Evolutionary conservation across 2,329 filamentous ascomycete species (phyloP).

Genomic region (Curvularia spicifera): DNA sequence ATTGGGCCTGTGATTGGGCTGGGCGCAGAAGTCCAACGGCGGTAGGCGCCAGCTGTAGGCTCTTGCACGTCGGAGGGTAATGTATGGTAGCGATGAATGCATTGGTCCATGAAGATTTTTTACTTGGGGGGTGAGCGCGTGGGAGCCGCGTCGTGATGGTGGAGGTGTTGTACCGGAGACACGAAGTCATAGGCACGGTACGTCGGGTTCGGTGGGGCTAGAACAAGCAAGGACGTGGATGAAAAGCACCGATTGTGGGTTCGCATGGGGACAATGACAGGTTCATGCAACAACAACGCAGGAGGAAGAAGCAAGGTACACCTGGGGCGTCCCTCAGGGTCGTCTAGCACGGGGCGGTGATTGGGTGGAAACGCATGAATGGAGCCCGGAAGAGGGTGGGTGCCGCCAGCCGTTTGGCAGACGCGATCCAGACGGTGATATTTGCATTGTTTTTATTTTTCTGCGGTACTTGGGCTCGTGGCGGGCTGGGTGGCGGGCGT

Average conservation of each 20-base stretch:
- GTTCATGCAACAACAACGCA: slow-evolving; percentile 9
- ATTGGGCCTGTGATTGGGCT: slow-evolving; percentile 35
- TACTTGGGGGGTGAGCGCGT: slow-evolving; percentile 7
- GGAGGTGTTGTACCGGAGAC: too few relatives aligned
- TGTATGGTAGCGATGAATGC: slow-evolving; percentile 25
- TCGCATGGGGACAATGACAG: slow-evolving; percentile 13
- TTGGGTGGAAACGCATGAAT: slow-evolving; percentile 10
- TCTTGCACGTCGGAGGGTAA: slow-evolving; percentile 8
- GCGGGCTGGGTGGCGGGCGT: background rate
- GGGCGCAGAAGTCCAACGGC: slow-evolving; percentile 17
- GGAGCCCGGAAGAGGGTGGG: background rate
- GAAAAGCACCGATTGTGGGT: background rate
- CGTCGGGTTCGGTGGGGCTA: background rate
- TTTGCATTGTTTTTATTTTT: background rate
- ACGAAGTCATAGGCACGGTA: too few relatives aligned
- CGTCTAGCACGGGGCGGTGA: background rate
- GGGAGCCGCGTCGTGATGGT: background rate
- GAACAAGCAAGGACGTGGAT: slow-evolving; percentile 4
- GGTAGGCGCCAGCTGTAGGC: slow-evolving; percentile 26
- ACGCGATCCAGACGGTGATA: background rate
- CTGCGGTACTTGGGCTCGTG: too few relatives aligned
- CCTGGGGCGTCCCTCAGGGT: background rate
- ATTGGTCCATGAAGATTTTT: slow-evolving; percentile 24
- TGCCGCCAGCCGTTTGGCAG: slow-evolving; percentile 10
- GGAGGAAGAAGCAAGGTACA: background rate